phyloP scores from a whole-genome alignment of 176 grass and related monocot genomes.

The Ananas comosus region DNA sequence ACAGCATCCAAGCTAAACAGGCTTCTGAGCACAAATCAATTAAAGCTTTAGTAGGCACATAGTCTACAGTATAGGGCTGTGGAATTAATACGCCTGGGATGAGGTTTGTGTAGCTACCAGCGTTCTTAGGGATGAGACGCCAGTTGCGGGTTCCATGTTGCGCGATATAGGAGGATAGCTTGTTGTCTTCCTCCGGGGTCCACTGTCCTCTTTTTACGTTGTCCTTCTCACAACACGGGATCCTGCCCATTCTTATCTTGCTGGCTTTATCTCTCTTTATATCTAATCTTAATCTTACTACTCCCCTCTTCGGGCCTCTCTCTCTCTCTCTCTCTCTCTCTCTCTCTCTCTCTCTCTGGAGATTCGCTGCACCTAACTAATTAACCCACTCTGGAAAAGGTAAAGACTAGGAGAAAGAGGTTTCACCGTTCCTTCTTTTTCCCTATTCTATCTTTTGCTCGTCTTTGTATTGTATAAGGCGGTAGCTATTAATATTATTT shows the following conservation, averaged over 20 bases:
- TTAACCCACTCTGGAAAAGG: neutral
- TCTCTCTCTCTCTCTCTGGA: neutral
- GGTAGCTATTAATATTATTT: slow-evolving; percentile 13
- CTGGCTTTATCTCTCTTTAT: slow-evolving; percentile 7
- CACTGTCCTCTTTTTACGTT: slow-evolving; percentile 95
- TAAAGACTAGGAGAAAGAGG: neutral
- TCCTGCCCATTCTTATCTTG: slow-evolving; percentile 48
- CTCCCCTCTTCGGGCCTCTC: neutral
- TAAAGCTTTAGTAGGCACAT: too few species aligned
- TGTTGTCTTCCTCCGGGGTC: slow-evolving; percentile 98
- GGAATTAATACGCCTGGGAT: neutral
- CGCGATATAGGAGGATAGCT: slow-evolving; percentile 80
- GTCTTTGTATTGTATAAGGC: neutral
- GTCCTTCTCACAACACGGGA: slow-evolving; percentile 97
- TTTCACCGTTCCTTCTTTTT: neutral
- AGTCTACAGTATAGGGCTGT: too few species aligned
- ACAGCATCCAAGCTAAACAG: too few species aligned
- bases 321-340: neutral
- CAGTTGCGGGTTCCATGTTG: slow-evolving; percentile 87
- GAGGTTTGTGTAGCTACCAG: slow-evolving; percentile 37
- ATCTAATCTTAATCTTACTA: neutral
- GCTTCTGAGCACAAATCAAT: too few species aligned
- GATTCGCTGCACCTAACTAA: neutral
- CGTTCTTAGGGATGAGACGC: slow-evolving; percentile 97
- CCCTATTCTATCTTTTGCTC: neutral